phyloP scores from a whole-genome alignment of 306 rosid species.

The Corylus heterophylla region DNA sequence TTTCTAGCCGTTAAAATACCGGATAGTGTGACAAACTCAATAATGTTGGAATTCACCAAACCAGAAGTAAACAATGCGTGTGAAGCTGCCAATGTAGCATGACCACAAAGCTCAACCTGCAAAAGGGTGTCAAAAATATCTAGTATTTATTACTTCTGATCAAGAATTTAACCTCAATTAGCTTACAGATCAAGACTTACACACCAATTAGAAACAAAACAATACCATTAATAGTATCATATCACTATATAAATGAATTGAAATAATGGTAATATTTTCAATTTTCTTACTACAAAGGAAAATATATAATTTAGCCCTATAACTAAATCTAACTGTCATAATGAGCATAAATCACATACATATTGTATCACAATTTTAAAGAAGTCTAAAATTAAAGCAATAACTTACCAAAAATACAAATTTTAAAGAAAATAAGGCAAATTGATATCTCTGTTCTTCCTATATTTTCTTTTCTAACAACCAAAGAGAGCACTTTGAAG shows the following conservation, averaged over 20 bases:
- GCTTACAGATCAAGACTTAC: not conserved
- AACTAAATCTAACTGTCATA: too few species aligned
- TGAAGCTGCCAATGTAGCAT: constrained; percentile 82
- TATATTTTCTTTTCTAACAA: not conserved
- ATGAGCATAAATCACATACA: not conserved
- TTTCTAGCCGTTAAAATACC: constrained; percentile 58
- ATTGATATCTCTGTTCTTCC: not conserved
- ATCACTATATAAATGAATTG: not conserved
- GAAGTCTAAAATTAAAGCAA: not conserved
- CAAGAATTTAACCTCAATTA: constrained; percentile 10
- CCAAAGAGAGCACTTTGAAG: not conserved
- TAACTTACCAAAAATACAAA: not conserved
- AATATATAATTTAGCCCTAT: not conserved
- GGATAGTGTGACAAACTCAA: constrained; percentile 67
- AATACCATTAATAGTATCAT: not conserved
- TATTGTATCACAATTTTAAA: not conserved
- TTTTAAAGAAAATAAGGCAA: not conserved
- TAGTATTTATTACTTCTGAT: not conserved
- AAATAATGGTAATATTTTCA: not conserved
- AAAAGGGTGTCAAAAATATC: constrained; percentile 1
- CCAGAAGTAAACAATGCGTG: constrained; percentile 54
- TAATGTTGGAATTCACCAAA: constrained; percentile 33
- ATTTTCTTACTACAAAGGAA: not conserved
- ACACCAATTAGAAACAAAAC: not conserved
- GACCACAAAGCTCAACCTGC: constrained; percentile 85